These are phyloP conservation scores for Sarcodon sp. DNA, from an alignment of 768 basidiomycete species.

Conservation along the genomic window DNA sequence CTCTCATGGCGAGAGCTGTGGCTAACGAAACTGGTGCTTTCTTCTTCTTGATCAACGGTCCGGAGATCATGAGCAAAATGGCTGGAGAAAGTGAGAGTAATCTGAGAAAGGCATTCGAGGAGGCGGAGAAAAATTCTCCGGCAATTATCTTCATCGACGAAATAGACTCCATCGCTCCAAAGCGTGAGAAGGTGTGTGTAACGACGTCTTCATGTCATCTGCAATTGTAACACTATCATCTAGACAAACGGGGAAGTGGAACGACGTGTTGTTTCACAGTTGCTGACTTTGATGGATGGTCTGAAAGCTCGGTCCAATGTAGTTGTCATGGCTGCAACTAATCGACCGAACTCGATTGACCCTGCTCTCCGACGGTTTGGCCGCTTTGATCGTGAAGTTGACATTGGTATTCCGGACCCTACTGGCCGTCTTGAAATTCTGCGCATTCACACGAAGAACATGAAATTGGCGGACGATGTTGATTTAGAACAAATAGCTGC, in stretches of 20 bases:
- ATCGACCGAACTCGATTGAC: slow-evolving; percentile 98
- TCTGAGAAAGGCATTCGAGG: slow-evolving; percentile 95
- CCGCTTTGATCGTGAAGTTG: slow-evolving; percentile 98
- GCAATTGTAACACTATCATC: background rate
- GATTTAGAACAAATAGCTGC: slow-evolving; percentile 98
- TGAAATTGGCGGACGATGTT: slow-evolving; percentile 95
- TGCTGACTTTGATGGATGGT: slow-evolving; percentile 98
- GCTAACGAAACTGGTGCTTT: slow-evolving; percentile 99
- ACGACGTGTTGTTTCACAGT: slow-evolving; percentile 96
- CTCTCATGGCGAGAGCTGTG: slow-evolving; percentile 97
- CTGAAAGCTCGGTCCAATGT: slow-evolving; percentile 98
- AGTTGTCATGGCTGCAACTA: slow-evolving; percentile 99
- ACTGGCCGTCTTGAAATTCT: slow-evolving; percentile 98
- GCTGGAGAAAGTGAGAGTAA: slow-evolving; percentile 98
- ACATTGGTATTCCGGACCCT: slow-evolving; percentile 98
- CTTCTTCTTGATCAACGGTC: slow-evolving; percentile 99
- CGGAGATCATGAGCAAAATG: slow-evolving; percentile 99
- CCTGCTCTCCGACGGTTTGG: slow-evolving; percentile 98
- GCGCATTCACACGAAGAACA: slow-evolving; percentile 99
- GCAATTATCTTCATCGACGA: slow-evolving; percentile 99
- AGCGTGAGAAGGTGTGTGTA: slow-evolving; percentile 85
- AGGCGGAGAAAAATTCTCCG: slow-evolving; percentile 99
- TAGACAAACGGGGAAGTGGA: slow-evolving; percentile 99
- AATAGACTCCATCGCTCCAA: slow-evolving; percentile 98
- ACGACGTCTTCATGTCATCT: background rate